Conservation (phyloP, 225 moss, liverwort and hornwort genomes). For the Marchantia paleacea region DNA sequence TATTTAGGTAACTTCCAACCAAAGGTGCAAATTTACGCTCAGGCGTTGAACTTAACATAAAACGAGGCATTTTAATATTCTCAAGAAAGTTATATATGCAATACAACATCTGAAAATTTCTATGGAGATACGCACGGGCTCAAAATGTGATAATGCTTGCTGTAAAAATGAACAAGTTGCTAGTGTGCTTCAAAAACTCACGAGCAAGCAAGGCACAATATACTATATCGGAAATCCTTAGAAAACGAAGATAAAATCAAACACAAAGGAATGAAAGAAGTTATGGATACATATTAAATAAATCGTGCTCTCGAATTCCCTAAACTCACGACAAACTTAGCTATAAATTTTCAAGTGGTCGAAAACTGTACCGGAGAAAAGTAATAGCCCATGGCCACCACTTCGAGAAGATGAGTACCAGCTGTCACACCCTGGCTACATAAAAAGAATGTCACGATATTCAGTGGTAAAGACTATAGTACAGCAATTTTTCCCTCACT, state of each 20-base stretch:
- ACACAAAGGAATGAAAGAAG: neutral
- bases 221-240: no score
- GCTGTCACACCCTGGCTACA: conserved; percentile 66
- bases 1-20: neutral
- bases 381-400: conserved; percentile 66
- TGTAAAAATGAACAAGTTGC: no score
- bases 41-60: neutral
- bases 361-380: conserved; percentile 65
- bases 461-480: neutral
- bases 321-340: neutral
- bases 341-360: neutral
- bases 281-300: neutral
- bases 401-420: conserved; percentile 83
- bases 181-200: no score
- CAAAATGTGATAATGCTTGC: no score
- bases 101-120: no score
- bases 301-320: neutral
- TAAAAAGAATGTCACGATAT: neutral
- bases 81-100: no score
- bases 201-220: no score
- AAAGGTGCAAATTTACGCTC: neutral
- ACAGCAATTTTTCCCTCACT: no score
- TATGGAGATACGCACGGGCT: no score
- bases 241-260: no score
- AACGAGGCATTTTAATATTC: no score